Evolutionary conservation across 2,329 filamentous ascomycete species (phyloP).

Genomic region (Ophiostoma quercus): DNA sequence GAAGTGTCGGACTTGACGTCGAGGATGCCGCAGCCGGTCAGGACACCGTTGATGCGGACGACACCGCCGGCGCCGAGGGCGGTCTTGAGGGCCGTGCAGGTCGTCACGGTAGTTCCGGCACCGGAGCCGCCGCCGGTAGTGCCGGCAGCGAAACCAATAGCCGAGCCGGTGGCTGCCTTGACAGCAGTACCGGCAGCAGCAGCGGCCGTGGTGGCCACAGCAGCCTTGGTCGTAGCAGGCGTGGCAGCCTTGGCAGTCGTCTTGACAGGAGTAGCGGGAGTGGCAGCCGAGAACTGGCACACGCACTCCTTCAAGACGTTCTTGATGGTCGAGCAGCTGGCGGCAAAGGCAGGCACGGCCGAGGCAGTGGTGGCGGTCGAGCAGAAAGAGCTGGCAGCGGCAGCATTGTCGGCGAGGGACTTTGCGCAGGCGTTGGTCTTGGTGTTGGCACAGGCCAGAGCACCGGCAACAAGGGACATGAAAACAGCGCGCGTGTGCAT

Average conservation of each 20-base stretch:
- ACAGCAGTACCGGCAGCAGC: not conserved
- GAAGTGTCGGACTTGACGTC: not conserved
- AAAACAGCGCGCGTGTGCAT: slow-evolving; percentile 9
- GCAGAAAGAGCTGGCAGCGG: not conserved
- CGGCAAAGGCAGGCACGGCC: not conserved
- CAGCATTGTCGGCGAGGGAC: not conserved
- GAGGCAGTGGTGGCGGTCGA: not conserved
- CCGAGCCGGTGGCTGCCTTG: not conserved
- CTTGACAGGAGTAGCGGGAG: not conserved
- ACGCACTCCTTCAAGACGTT: slow-evolving; percentile 1
- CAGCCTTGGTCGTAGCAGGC: not conserved
- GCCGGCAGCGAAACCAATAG: not conserved
- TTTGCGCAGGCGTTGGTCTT: slow-evolving; percentile 1
- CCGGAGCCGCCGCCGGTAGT: slow-evolving; percentile 1
- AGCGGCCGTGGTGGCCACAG: not conserved
- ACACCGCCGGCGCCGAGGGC: not conserved
- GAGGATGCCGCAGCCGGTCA: not conserved
- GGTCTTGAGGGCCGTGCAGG: not conserved
- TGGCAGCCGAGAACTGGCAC: not conserved
- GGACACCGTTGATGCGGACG: not conserved
- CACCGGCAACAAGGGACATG: slow-evolving; percentile 7
- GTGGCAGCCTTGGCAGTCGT: not conserved
- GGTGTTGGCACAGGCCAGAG: slow-evolving; percentile 1
- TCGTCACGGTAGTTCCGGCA: not conserved
- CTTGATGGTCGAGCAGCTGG: slow-evolving; percentile 1